These are phyloP conservation scores for Euphorbia tirucalli DNA, from an alignment of 345 rosid genomes.

Conservation along the genomic window DNA sequence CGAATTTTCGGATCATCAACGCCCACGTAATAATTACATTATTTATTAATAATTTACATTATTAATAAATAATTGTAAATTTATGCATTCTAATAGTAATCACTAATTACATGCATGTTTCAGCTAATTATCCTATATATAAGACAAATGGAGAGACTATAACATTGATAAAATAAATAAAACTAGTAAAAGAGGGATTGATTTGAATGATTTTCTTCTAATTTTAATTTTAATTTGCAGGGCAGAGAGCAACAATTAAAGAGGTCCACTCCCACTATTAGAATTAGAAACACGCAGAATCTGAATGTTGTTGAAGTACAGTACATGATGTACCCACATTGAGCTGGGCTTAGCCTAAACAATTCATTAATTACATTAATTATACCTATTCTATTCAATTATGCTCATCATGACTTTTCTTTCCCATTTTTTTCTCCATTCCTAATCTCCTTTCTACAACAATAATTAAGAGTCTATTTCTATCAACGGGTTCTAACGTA, in stretches of 20 bases:
- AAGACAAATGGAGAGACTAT: no score
- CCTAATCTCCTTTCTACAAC: no score
- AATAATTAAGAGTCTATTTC: no score
- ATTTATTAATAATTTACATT: no score
- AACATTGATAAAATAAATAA: no score
- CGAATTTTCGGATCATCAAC: no score
- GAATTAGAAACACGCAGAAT: not conserved
- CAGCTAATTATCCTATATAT: no score
- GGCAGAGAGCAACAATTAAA: not conserved
- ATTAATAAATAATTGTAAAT: no score
- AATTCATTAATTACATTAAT: not conserved
- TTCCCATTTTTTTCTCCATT: not conserved
- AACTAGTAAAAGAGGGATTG: not conserved
- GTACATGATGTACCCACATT: not conserved
- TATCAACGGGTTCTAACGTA: no score
- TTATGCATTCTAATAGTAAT: no score
- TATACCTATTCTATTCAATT: not conserved
- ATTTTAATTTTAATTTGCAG: not conserved
- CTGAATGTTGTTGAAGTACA: not conserved
- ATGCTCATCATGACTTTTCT: not conserved
- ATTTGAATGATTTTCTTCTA: not conserved
- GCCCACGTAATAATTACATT: no score
- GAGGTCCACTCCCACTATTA: not conserved
- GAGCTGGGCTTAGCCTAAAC: not conserved
- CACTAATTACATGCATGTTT: no score